Conservation (phyloP, 176 grass and related monocot species). For the Alopecurus myosuroides region DNA sequence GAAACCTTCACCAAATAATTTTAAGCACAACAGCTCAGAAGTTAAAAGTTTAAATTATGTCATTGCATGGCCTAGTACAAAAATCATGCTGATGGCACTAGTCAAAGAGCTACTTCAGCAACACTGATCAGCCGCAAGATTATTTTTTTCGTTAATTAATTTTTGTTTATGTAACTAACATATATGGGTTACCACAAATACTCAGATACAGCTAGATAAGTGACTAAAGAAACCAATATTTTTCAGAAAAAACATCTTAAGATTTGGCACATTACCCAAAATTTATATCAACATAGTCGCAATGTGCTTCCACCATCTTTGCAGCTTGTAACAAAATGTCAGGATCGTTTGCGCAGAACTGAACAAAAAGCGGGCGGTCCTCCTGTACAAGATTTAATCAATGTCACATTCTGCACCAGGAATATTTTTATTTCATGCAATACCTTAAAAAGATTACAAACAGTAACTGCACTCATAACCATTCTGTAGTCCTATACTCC, state of each 20-base stretch:
- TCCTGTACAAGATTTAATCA: slow-evolving; percentile 45
- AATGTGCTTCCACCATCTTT: slow-evolving; percentile 69
- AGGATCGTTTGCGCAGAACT: slow-evolving; percentile 98
- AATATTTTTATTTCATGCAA: not conserved
- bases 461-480: not conserved
- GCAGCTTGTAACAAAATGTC: slow-evolving; percentile 90
- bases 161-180: not conserved
- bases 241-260: not conserved
- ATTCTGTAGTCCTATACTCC: not conserved
- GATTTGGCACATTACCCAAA: slow-evolving; percentile 54
- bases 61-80: not conserved
- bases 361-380: slow-evolving; percentile 91
- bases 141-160: not conserved
- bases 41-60: not conserved
- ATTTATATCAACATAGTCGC: slow-evolving; percentile 98
- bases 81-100: not conserved
- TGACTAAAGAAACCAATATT: not conserved
- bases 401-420: not conserved
- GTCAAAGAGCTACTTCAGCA: not conserved
- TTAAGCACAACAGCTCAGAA: not conserved
- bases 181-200: not conserved
- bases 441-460: not conserved
- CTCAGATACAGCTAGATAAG: not conserved
- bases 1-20: not conserved
- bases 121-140: not conserved